Evolutionary conservation across 2,329 filamentous ascomycete genomes (phyloP).

Genomic region (Trichophyton rubrum): DNA sequence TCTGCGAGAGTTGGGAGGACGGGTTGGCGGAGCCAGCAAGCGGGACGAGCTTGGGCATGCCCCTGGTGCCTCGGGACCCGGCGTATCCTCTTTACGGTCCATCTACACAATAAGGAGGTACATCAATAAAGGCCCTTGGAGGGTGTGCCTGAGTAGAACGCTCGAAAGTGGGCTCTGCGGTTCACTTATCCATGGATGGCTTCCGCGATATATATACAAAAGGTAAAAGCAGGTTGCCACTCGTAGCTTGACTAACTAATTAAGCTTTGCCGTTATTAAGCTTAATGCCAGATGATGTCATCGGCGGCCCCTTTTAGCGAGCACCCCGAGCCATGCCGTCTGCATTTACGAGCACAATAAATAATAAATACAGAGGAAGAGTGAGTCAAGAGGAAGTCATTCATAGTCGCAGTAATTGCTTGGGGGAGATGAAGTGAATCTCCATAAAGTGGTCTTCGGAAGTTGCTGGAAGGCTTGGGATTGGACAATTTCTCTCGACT

Average conservation of each 20-base stretch:
- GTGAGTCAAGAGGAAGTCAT: no score
- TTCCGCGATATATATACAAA: background rate
- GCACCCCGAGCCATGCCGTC: no score
- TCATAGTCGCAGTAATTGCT: no score
- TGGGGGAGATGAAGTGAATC: no score
- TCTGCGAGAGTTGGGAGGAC: slow-evolving; percentile 6
- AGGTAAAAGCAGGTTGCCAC: background rate
- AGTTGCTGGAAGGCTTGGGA: no score
- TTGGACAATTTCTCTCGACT: no score
- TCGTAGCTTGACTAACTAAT: background rate
- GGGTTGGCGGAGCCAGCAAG: background rate
- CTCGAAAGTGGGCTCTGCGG: background rate
- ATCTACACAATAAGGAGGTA: background rate
- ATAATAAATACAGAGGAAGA: no score
- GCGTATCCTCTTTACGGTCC: background rate
- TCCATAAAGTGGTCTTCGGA: no score
- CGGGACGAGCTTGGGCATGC: background rate
- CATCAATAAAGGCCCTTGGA: background rate
- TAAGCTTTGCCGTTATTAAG: no score
- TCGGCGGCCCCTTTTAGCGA: no score
- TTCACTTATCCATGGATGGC: background rate
- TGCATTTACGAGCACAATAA: no score
- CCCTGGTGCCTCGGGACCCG: background rate
- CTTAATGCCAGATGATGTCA: no score
- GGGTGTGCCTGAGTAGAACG: background rate